phyloP scores from a whole-genome alignment of 805 yeast genomes.

The Candida morakotiae region DNA sequence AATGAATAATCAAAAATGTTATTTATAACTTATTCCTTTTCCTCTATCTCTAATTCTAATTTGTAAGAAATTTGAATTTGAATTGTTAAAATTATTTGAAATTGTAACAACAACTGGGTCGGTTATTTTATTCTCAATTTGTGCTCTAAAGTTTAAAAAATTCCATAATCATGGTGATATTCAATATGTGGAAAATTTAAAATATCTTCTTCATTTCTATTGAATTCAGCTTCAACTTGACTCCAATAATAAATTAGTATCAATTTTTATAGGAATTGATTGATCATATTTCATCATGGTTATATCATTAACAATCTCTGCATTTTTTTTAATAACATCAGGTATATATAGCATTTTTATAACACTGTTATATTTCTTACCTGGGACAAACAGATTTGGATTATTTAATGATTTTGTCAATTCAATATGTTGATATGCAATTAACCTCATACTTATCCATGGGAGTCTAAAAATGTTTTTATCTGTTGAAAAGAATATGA shows the following conservation, averaged over 20 bases:
- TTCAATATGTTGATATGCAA: slow-evolving; percentile 81
- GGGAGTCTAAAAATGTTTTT: slow-evolving; percentile 64
- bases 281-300: slow-evolving; percentile 81
- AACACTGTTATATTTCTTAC: slow-evolving; percentile 55
- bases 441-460: slow-evolving; percentile 82
- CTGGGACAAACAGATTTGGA: slow-evolving; percentile 38
- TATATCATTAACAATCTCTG: slow-evolving; percentile 77
- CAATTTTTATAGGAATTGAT: slow-evolving; percentile 55
- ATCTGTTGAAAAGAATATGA: slow-evolving; percentile 46
- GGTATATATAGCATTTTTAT: slow-evolving; percentile 65
- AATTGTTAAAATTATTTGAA: slow-evolving; percentile 26
- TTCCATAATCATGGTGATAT: slow-evolving; percentile 86
- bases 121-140: slow-evolving; percentile 58
- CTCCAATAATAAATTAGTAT: slow-evolving; percentile 35
- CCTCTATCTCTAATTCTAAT: slow-evolving; percentile 83
- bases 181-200: slow-evolving; percentile 72
- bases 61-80: slow-evolving; percentile 53
- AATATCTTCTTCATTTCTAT: slow-evolving; percentile 46
- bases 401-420: slow-evolving; percentile 40
- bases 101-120: slow-evolving; percentile 40
- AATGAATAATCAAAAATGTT: slow-evolving; percentile 85
- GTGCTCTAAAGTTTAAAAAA: slow-evolving; percentile 80
- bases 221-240: slow-evolving; percentile 19
- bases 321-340: slow-evolving; percentile 57
- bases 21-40: slow-evolving; percentile 70